Conservation (phyloP, 805 yeast genomes). For the Wickerhamomyces silvicola region DNA sequence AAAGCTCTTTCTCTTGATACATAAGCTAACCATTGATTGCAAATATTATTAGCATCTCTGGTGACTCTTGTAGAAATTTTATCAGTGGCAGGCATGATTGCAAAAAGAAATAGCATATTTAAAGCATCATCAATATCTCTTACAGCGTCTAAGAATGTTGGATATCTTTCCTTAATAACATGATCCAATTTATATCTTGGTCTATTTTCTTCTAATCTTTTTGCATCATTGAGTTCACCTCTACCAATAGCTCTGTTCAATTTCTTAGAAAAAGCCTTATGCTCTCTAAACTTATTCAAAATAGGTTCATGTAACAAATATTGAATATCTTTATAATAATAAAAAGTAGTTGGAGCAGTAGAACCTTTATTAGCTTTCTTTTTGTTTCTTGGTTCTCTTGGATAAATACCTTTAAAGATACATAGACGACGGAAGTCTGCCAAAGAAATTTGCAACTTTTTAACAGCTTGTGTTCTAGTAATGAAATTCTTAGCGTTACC, state of each 20-base stretch:
- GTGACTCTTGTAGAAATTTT: slow-evolving; percentile 73
- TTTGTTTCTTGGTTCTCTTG: slow-evolving; percentile 92
- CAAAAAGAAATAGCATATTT: slow-evolving; percentile 88
- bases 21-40: slow-evolving; percentile 94
- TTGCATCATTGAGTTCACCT: slow-evolving; percentile 87
- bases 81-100: slow-evolving; percentile 92
- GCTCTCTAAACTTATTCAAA: slow-evolving; percentile 85
- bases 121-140: slow-evolving; percentile 94
- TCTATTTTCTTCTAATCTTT: slow-evolving; percentile 70
- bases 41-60: slow-evolving; percentile 77
- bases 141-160: slow-evolving; percentile 85
- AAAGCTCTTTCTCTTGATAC: slow-evolving; percentile 78
- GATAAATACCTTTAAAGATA: slow-evolving; percentile 96
- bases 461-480: slow-evolving; percentile 91
- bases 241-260: slow-evolving; percentile 84
- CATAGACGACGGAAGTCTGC: slow-evolving; percentile 97
- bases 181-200: slow-evolving; percentile 85
- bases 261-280: slow-evolving; percentile 89
- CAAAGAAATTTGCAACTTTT: slow-evolving; percentile 83
- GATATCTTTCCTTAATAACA: slow-evolving; percentile 91
- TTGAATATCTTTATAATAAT: slow-evolving; percentile 90
- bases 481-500: slow-evolving; percentile 92
- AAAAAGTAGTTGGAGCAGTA: slow-evolving; percentile 93
- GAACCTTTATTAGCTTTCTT: slow-evolving; percentile 97
- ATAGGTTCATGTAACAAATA: slow-evolving; percentile 94